Evolutionary conservation across 106 monocot genomes (phyloP).

Genomic region (Phalaenopsis equestris): DNA sequence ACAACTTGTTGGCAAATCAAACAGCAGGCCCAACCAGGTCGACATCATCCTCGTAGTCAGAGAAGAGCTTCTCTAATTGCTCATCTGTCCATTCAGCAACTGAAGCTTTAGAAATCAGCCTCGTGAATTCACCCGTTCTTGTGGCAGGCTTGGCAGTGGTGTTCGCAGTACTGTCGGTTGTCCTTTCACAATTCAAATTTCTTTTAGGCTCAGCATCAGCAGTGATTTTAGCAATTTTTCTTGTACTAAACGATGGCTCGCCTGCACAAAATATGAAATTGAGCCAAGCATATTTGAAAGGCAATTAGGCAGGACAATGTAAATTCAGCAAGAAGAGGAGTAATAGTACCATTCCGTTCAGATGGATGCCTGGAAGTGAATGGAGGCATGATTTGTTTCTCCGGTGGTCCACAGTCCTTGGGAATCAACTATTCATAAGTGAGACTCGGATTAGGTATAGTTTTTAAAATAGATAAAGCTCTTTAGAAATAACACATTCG

Average conservation of each 20-base stretch:
- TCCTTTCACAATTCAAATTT: not conserved
- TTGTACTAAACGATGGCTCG: not conserved
- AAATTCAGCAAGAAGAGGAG: not conserved
- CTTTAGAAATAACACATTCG: not conserved
- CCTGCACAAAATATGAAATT: not conserved
- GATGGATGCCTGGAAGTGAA: not conserved
- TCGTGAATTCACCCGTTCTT: not conserved
- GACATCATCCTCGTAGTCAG: conserved; percentile 39
- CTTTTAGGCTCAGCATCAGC: conserved; percentile 6
- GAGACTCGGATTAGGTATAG: not conserved
- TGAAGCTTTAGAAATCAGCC: conserved; percentile 25
- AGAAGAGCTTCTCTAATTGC: conserved; percentile 49
- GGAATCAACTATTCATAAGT: conserved; percentile 31
- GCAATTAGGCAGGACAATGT: not conserved
- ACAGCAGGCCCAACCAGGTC: conserved; percentile 9
- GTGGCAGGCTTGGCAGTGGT: not conserved
- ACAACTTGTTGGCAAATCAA: not conserved
- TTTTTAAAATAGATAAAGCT: not conserved
- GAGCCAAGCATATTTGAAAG: not conserved
- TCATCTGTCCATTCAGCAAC: conserved; percentile 68
- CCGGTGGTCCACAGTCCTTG: conserved; percentile 39
- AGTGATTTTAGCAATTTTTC: not conserved
- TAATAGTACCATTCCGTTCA: conserved; percentile 1
- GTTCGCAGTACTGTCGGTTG: not conserved
- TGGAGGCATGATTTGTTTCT: conserved; percentile 17